Base-by-base conservation (phyloP, 2,329 filamentous ascomycete species). In the Colletotrichum tropicale region DNA sequence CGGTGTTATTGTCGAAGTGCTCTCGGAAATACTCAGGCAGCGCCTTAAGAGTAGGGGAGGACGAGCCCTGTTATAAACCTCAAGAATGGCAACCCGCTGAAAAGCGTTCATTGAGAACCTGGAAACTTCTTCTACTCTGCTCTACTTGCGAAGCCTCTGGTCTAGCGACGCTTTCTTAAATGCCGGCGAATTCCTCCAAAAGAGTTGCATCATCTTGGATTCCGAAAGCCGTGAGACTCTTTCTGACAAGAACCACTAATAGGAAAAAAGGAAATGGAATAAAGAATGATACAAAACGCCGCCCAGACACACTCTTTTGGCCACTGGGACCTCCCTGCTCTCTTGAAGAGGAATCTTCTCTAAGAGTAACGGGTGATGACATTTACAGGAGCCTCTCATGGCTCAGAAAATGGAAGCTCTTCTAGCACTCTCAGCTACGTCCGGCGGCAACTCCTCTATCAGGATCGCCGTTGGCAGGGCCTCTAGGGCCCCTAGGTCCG, bases 391-490 rank as follows among this genome's bases (percentile, higher is more conserved):
- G n/a, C 32, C 24, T 38, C 36, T 26, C 15, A 16, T 13, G 3
- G 36, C 60, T 71, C 16, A 16, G 34, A 52, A 9, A 43, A 34
- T 6, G 12, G 18, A 32, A 38, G 30, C 30, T 55, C 26, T 18
- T n/a, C 28, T 21, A 8, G 34, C 48, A 24, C 15, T 52, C 24
- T 36, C 32, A 66, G 70, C 73, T 24, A 12, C 55, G 65, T 13
- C 74, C 60, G 16, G 70, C 24, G 9, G 74, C 64, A 58, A 76
- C 74, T 26, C 65, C 70, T 65, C 58, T 55, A 32, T 66, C 61
- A 15, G 73, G 30, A n/a, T 34, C 58, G 18, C 30, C 58, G 26
- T 62, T 32, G 30, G 58, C 32, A 34, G 58, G 38, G 6, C 48
- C 70, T 21, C 61, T 60, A n/a, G 64, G 70, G 9, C 48, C 70